These are phyloP conservation scores for Yarrowia porcina DNA, from an alignment of 805 yeast species.

Conservation along the genomic window DNA sequence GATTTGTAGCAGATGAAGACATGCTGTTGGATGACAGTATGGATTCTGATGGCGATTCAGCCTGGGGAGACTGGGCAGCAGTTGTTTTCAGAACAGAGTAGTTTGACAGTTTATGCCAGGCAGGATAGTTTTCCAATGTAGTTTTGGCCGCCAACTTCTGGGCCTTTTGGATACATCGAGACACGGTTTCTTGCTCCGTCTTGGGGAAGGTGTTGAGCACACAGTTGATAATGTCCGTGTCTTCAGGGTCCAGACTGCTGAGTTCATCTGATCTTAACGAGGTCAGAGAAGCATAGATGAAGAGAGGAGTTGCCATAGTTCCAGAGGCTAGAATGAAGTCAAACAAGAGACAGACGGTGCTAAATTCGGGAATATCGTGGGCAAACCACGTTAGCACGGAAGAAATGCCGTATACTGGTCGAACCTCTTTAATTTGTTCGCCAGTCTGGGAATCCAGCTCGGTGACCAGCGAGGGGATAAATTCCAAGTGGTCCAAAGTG, in stretches of 20 bases:
- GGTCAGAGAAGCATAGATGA: constrained; percentile 57
- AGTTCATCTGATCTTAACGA: constrained; percentile 47
- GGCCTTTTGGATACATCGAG: constrained; percentile 5
- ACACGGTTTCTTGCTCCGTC: not conserved
- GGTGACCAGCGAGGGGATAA: constrained; percentile 62
- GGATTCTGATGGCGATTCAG: constrained; percentile 16
- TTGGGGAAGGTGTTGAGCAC: constrained; percentile 6
- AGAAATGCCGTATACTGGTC: constrained; percentile 70
- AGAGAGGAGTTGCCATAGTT: constrained; percentile 53
- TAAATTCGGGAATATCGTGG: constrained; percentile 57
- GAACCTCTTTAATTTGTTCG: constrained; percentile 37
- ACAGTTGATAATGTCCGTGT: constrained; percentile 44
- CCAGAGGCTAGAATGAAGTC: constrained; percentile 61
- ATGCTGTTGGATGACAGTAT: constrained; percentile 1
- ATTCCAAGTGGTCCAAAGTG: constrained; percentile 58
- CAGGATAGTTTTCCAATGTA: constrained; percentile 12
- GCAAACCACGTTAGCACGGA: constrained; percentile 73
- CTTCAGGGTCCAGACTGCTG: constrained; percentile 41
- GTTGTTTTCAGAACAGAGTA: constrained; percentile 15
- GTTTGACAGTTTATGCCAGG: constrained; percentile 12
- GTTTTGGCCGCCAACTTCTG: not conserved
- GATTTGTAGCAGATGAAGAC: not conserved
- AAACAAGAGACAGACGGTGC: constrained; percentile 58
- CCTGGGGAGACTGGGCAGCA: constrained; percentile 7
- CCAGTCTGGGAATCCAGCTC: constrained; percentile 42